A percentile compares a stretch with the other conserved stretches of the same genome.
Conservation (phyloP, 345 rosid genomes). For the Turritis glabra region DNA sequence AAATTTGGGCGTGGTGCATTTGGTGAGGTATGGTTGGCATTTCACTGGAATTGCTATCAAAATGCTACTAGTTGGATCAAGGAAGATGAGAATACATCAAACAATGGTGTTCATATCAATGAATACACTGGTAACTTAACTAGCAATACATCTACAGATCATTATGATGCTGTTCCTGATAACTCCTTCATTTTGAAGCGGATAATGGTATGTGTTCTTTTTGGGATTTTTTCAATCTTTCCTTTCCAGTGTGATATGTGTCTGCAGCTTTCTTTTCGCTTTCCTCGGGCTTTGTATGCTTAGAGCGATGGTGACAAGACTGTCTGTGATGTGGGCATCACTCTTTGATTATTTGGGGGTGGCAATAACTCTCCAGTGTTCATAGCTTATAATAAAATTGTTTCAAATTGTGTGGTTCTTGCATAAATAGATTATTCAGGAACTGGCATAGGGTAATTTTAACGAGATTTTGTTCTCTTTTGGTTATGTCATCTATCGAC, state of each 20-base stretch:
- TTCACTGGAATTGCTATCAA: constrained; percentile 75
- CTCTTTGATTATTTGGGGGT: constrained; percentile 13
- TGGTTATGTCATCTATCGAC: constrained; percentile 8
- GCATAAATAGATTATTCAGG: neutral
- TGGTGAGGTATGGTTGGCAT: constrained; percentile 97
- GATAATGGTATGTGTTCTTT: constrained; percentile 65
- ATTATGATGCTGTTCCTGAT: constrained; percentile 45
- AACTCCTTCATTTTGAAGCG: constrained; percentile 80
- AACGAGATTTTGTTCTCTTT: constrained; percentile 7
- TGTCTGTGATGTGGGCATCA: constrained; percentile 17
- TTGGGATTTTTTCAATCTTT: neutral
- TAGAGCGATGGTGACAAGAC: constrained; percentile 20
- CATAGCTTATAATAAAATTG: constrained; percentile 8
- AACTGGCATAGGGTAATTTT: constrained; percentile 6
- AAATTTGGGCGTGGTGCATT: constrained; percentile 89
- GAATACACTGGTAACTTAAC: constrained; percentile 42
- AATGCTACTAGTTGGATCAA: constrained; percentile 50
- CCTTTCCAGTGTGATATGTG: constrained; percentile 11
- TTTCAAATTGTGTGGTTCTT: constrained; percentile 18
- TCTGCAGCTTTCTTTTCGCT: constrained; percentile 7
- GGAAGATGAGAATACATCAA: constrained; percentile 45
- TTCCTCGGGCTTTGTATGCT: constrained; percentile 16
- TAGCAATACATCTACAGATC: constrained; percentile 43
- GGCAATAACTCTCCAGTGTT: constrained; percentile 11
- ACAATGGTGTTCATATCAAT: constrained; percentile 34